Evolutionary conservation across 306 rosid genomes (phyloP), one percentile per base, ranked within the genome.

Genomic region (Fragaria ananassa): DNA sequence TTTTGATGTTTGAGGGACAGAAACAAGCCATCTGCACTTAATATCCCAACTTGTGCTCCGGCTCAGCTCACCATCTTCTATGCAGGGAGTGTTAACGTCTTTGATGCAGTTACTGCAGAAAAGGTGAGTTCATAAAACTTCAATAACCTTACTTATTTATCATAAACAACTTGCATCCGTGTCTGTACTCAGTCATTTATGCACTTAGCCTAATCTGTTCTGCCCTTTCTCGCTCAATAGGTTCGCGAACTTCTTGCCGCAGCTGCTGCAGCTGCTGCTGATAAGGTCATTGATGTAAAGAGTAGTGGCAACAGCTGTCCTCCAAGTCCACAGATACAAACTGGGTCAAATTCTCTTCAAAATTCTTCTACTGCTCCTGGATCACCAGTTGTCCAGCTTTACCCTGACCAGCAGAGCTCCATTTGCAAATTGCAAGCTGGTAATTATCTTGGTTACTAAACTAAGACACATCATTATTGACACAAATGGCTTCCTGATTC

Each of bases 391-490:
- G 81, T 88, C 13, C 86, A 83, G 53, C 83, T 81, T 70, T 83
- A 81, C 71, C 86, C 91, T 80, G 81, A 82, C 51, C 84, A 84
- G 77, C 80, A 91, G 73, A 87, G 82, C 74, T 78, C 91, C 76
- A 83, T 87, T 65, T 74, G 87, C 84, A 86, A 87, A 87, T 61
- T 91, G 79, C 89, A 87, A 89, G 93, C 88, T 83, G 74, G 78
- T 82, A 80, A 62, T 60, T 49, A 77, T 68, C 50, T 57, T 71
- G 10, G 13, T 68, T 56, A 23, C 77, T 64, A 3, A 37, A 37
- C 74, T 53, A 76, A 4, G 74, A 49, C 47, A n/a, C 66, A 15
- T 3, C 49, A 67, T 17, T 25, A 1, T 37, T 4, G 35, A 19
- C 11, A 19, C 39, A 8, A 18, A 54, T 45, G 23, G 62, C 50